phyloP scores from a whole-genome alignment of 73 alveolate genomes.

The Effrenium voratum region DNA sequence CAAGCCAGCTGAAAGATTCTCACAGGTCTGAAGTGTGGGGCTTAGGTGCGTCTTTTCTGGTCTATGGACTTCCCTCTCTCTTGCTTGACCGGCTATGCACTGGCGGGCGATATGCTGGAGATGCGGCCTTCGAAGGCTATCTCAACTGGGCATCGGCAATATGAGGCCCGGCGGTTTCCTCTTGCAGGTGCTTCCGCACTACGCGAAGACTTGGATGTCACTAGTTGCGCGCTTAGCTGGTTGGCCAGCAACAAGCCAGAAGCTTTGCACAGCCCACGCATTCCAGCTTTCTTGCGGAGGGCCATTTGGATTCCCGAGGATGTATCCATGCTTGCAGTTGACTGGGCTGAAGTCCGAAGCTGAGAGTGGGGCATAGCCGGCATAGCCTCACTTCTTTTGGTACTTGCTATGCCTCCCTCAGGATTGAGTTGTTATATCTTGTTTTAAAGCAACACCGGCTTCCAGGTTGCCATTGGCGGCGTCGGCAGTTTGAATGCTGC shows the following conservation, averaged over 20 bases:
- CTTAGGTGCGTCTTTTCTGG: slow-evolving; percentile 55
- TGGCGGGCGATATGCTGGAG: slow-evolving; percentile 66
- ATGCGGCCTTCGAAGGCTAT: slow-evolving; percentile 75
- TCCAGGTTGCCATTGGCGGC: slow-evolving; percentile 56
- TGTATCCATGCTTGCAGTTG: slow-evolving; percentile 77
- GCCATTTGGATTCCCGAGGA: background rate
- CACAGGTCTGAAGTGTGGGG: background rate
- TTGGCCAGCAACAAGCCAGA: background rate
- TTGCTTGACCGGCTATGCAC: slow-evolving; percentile 69
- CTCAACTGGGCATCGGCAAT: background rate
- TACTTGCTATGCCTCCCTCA: background rate
- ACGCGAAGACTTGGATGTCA: slow-evolving; percentile 81
- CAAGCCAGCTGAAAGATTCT: background rate
- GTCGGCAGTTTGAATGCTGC: slow-evolving; percentile 69
- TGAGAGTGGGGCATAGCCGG: background rate
- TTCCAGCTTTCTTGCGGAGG: background rate
- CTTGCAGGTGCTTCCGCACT: slow-evolving; percentile 49
- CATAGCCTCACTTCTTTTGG: background rate
- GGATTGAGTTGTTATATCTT: background rate
- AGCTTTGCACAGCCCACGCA: background rate
- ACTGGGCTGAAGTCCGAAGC: slow-evolving; percentile 64
- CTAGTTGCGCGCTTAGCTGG: background rate
- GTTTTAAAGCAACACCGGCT: background rate
- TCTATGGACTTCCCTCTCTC: slow-evolving; percentile 65
- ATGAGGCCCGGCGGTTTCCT: background rate